A percentile compares a stretch with the other conserved stretches of the same genome.
Evolutionary conservation across 129 eudicot genomes (phyloP).

Genomic region (Tanacetum coccineum): DNA sequence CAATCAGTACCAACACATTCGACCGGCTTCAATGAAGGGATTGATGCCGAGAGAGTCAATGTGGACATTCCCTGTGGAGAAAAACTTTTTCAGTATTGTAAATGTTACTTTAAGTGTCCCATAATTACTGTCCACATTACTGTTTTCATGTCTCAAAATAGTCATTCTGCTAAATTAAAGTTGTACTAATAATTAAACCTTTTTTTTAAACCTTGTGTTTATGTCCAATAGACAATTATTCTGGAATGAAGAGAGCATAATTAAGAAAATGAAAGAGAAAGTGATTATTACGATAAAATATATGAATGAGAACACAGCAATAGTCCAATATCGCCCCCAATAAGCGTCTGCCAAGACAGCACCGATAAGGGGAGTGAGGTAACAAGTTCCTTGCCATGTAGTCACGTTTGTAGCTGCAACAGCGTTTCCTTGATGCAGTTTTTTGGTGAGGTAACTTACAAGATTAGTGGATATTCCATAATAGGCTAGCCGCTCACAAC

Average conservation of each 20-base stretch:
- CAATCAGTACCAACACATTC: constrained; percentile 20
- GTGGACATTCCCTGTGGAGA: constrained; percentile 31
- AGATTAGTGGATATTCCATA: constrained; percentile 59
- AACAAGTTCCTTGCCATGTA: constrained; percentile 81
- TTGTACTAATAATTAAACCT: too few relatives aligned
- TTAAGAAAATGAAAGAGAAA: not conserved
- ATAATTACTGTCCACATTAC: too few relatives aligned
- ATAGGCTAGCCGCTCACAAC: constrained; percentile 76
- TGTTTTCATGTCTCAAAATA: too few relatives aligned
- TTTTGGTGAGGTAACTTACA: constrained; percentile 61
- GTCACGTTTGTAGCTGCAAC: constrained; percentile 64
- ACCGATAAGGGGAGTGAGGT: constrained; percentile 69
- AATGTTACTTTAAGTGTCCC: too few relatives aligned
- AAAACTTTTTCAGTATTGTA: not conserved
- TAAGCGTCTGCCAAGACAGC: constrained; percentile 73
- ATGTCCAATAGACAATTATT: not conserved
- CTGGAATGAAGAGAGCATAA: too few relatives aligned
- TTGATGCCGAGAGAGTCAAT: constrained; percentile 30
- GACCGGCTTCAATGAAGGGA: constrained; percentile 25
- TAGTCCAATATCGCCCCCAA: constrained; percentile 94
- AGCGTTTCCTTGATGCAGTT: constrained; percentile 61
- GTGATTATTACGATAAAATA: constrained; percentile 51
- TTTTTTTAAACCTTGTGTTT: too few relatives aligned
- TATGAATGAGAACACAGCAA: constrained; percentile 52
- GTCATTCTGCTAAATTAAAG: too few relatives aligned